Evolutionary conservation across 2,329 filamentous ascomycete genomes (phyloP).

Genomic region (Blumeria graminis): DNA sequence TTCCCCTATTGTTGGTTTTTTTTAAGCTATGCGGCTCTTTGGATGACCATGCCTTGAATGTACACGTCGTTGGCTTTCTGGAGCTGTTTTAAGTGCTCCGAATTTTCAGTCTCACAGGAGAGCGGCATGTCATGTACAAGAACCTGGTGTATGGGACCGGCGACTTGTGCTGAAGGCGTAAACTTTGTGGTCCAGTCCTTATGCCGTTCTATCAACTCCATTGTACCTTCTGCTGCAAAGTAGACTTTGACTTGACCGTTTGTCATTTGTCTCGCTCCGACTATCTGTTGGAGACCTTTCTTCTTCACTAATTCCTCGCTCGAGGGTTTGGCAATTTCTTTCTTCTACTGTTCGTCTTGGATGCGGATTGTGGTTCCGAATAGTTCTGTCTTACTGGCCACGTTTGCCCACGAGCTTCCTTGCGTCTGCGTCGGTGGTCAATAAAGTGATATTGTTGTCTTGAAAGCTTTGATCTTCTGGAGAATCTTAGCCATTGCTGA

Average conservation of each 20-base stretch:
- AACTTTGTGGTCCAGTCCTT: no score
- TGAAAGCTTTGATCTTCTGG: background rate
- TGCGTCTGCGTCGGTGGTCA: background rate
- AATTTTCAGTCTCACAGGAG: background rate
- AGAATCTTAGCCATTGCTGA: background rate
- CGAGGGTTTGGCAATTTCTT: background rate
- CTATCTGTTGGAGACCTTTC: background rate
- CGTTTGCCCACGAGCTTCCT: background rate
- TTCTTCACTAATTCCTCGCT: background rate
- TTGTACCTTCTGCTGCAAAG: no score
- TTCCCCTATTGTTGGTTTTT: background rate
- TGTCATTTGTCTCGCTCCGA: background rate
- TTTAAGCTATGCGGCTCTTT: background rate
- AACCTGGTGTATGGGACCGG: no score
- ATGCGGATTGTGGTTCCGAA: background rate
- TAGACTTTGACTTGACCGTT: no score
- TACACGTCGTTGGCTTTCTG: background rate
- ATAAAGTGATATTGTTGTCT: background rate
- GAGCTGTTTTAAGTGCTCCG: background rate
- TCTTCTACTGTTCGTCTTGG: background rate
- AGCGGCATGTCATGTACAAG: background rate
- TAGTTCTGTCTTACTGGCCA: background rate
- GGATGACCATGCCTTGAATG: background rate
- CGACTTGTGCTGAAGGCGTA: no score
- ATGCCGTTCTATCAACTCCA: no score